Conservation (phyloP, 192 early-diverging fungal species). For the Funneliformis geosporum region DNA sequence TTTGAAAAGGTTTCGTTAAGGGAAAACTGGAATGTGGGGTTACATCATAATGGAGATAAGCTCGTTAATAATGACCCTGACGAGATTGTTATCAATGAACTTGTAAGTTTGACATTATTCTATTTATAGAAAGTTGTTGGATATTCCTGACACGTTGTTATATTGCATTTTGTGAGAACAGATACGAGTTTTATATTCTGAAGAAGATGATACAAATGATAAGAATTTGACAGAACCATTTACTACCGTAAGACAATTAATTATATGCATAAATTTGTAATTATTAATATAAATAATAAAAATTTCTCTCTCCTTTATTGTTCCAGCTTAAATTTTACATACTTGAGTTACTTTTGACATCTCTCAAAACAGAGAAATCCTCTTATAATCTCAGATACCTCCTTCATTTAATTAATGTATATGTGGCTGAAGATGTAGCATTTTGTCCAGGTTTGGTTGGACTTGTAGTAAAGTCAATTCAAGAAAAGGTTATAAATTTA, state of each 20-base stretch:
- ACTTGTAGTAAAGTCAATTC: conserved; percentile 67
- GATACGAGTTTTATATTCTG: conserved; percentile 49
- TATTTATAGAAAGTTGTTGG: neutral
- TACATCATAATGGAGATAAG: conserved; percentile 44
- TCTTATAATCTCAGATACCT: conserved; percentile 66
- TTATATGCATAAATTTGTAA: neutral
- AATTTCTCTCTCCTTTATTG: conserved; percentile 2
- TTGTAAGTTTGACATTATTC: conserved; percentile 41
- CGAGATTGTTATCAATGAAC: conserved; percentile 52
- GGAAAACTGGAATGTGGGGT: conserved; percentile 51
- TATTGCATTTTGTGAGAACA: neutral
- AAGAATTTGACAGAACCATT: conserved; percentile 41
- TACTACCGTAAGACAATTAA: conserved; percentile 35
- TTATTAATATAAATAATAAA: neutral
- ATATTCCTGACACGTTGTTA: neutral
- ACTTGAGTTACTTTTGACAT: conserved; percentile 65
- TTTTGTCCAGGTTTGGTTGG: conserved; percentile 72
- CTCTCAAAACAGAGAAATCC: conserved; percentile 63
- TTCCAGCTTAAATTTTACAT: conserved; percentile 68
- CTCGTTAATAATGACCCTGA: conserved; percentile 41
- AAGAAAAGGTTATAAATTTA: conserved; percentile 64
- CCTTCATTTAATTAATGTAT: conserved; percentile 69
- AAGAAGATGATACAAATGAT: conserved; percentile 35
- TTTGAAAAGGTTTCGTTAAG: conserved; percentile 64
- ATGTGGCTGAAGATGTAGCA: conserved; percentile 72